Evolutionary conservation across 805 yeast genomes (phyloP).

Genomic region (Yamadazyma endophytica): DNA sequence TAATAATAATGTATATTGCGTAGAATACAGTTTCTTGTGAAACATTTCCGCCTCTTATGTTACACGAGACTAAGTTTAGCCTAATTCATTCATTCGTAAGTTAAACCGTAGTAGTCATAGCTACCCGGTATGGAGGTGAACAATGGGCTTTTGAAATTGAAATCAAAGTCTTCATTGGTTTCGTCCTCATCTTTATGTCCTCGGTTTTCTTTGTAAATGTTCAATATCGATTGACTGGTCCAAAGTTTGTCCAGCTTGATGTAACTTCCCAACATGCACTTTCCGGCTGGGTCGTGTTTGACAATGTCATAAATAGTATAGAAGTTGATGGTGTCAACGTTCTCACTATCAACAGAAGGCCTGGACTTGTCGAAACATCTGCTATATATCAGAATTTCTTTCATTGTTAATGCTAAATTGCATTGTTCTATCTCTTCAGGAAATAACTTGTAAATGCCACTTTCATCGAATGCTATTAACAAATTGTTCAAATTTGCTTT

Average conservation of each 20-base stretch:
- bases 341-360: constrained; percentile 4
- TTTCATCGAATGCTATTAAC: constrained; percentile 6
- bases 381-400: constrained; percentile 1
- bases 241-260: constrained; percentile 9
- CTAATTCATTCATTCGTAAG: constrained; percentile 2
- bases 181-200: constrained; percentile 7
- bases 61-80: neutral
- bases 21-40: neutral
- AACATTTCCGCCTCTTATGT: neutral
- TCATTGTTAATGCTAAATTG: neutral
- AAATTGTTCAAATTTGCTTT: constrained; percentile 6
- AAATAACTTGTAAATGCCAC: constrained; percentile 7
- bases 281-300: constrained; percentile 2
- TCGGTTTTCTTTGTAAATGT: constrained; percentile 5
- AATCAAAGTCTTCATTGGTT: constrained; percentile 1
- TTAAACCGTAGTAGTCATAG: constrained; percentile 2
- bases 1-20: too few species aligned
- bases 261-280: constrained; percentile 3
- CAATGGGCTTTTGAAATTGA: constrained; percentile 4
- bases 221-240: constrained; percentile 5
- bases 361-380: constrained; percentile 1
- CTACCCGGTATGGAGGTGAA: constrained; percentile 2
- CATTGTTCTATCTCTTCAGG: constrained; percentile 1
- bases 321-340: constrained; percentile 2
- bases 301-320: constrained; percentile 7